Evolutionary conservation across 306 rosid genomes (phyloP), one percentile per base, ranked within the genome.

Genomic region (Quercus robur): DNA sequence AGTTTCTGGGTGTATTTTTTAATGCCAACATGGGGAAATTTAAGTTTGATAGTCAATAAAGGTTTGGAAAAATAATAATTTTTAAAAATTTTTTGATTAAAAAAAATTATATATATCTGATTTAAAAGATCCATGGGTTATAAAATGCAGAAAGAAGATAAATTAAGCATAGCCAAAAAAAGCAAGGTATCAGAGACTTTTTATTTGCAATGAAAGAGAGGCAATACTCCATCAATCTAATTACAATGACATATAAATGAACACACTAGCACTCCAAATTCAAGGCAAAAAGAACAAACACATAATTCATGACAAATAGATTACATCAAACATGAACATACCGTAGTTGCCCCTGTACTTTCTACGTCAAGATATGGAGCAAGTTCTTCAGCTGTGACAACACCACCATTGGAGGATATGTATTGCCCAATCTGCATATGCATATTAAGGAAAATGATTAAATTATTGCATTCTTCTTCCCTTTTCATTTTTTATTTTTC

Each of bases 341-440:
- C 98, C 86, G 77, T 77, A 21, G 86, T 77, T 59, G 75, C 83
- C 76, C 83, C 86, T 1, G 76, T 69, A 61, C 91, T 81, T 70
- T 89, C 87, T 77, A 93, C 72, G 73, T 93, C 98, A 86, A 93
- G 93, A 88, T 90, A 96, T 52, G 98, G 98, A 78, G 97, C 97
- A 80, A 96, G 90, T 86, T 96, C 99, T 89, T 96, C 98, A 46
- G 99, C 97, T 51, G 99, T 82, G 66, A 96, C 94, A 79, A 96
- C 98, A 70, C 98, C 99, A 78, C 97, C 98, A 80, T 96, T 91
- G 71, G 97, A 90, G 75, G 97, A 38, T 87, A 96, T 90, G 85
- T 96, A 93, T 72, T 96, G 92, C 79, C 99, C 99, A 75, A 96
- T 93, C 99, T 96, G 94, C 82, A 85, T 28, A 31, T 71, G 75